These are phyloP conservation scores for Phytomonas francai DNA, from an alignment of 208 protist species.

Conservation along the genomic window DNA sequence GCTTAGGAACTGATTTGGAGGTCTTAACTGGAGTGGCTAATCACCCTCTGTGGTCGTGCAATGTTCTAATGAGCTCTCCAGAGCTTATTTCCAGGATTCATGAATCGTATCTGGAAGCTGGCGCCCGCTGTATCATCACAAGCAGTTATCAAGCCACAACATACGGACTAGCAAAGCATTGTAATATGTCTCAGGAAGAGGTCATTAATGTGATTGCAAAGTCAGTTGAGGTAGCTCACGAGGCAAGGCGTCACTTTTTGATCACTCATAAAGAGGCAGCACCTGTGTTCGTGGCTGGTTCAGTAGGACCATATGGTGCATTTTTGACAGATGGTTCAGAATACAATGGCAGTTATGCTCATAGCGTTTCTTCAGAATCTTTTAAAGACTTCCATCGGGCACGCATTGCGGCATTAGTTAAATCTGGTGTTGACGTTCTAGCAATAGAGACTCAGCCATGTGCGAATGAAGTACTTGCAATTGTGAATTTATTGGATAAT, in stretches of 20 bases:
- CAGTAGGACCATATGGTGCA: slow-evolving; percentile 58
- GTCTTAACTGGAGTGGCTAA: slow-evolving; percentile 29
- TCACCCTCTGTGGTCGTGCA: slow-evolving; percentile 58
- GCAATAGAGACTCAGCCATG: slow-evolving; percentile 58
- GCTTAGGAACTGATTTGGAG: slow-evolving; percentile 53
- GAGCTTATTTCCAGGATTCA: slow-evolving; percentile 26
- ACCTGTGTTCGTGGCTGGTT: slow-evolving; percentile 46
- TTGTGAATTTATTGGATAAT: slow-evolving; percentile 39
- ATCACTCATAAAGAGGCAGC: slow-evolving; percentile 6
- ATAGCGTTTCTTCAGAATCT: slow-evolving; percentile 10
- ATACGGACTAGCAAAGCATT: slow-evolving; percentile 30
- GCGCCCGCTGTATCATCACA: slow-evolving; percentile 51
- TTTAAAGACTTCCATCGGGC: slow-evolving; percentile 46
- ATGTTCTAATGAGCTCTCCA: slow-evolving; percentile 35
- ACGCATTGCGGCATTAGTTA: slow-evolving; percentile 35
- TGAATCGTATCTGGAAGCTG: slow-evolving; percentile 25
- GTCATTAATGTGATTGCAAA: slow-evolving; percentile 25
- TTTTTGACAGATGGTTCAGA: slow-evolving; percentile 49
- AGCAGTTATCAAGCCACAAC: slow-evolving; percentile 55
- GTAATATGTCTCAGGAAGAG: slow-evolving; percentile 18
- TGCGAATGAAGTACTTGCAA: slow-evolving; percentile 26
- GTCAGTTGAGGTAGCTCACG: slow-evolving; percentile 30
- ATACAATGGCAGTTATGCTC: slow-evolving; percentile 47
- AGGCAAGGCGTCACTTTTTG: slow-evolving; percentile 15
- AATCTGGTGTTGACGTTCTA: slow-evolving; percentile 44